Percentiles rank a stretch among this genome's conserved stretches.
phyloP scores from a whole-genome alignment of 2,329 filamentous ascomycete species.

The Trichoderma sp. region DNA sequence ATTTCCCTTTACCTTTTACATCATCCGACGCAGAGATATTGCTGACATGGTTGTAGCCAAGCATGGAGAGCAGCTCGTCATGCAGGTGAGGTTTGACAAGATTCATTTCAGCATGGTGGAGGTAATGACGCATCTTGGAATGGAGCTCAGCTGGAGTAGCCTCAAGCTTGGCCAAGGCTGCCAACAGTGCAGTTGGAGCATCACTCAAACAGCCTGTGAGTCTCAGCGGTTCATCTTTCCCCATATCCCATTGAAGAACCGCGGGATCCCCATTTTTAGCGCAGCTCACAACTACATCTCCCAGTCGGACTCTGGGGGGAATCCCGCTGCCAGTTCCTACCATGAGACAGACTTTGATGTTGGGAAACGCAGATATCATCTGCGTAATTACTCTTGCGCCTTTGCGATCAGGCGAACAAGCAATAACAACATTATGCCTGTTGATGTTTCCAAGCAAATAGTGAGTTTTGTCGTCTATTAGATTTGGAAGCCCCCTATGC shows the following conservation, averaged over 20 bases:
- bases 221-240: not conserved
- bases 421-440: constrained; percentile 37
- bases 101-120: not conserved
- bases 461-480: constrained; percentile 4
- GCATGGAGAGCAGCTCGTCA: not conserved
- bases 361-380: constrained; percentile 37
- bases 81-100: not conserved
- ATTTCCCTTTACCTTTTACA: too few relatives aligned
- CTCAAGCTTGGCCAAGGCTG: not conserved
- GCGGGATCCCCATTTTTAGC: not conserved
- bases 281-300: not conserved
- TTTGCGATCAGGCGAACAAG: constrained; percentile 35
- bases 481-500: not conserved
- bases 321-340: not conserved
- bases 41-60: too few relatives aligned
- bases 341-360: constrained; percentile 24
- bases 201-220: not conserved
- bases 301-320: not conserved
- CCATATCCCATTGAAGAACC: not conserved
- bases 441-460: constrained; percentile 35
- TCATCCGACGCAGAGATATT: too few relatives aligned
- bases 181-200: not conserved
- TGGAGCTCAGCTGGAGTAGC: too few relatives aligned
- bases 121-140: too few relatives aligned
- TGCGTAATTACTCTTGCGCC: constrained; percentile 35